Percentiles rank a stretch among this genome's conserved stretches.
These are phyloP conservation scores for Achlya hypogyna DNA, from an alignment of 352 stramenopile genomes.

Conservation along the genomic window DNA sequence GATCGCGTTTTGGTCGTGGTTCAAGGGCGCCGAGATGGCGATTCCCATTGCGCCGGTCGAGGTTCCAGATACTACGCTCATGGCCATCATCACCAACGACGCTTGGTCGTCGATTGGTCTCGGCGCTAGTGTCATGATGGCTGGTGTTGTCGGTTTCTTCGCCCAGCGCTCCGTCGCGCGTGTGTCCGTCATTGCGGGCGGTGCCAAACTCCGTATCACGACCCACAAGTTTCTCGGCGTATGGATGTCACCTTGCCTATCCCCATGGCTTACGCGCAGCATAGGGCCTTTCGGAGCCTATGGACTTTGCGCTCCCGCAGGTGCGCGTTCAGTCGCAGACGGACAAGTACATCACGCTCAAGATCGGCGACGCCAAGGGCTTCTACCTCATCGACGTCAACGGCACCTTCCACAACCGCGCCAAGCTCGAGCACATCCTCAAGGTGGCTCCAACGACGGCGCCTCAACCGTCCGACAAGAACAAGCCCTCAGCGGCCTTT, in stretches of 20 bases:
- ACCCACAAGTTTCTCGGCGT: slow-evolving; percentile 86
- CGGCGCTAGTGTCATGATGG: slow-evolving; percentile 69
- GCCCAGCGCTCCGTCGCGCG: slow-evolving; percentile 62
- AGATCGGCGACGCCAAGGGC: slow-evolving; percentile 53
- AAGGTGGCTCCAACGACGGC: slow-evolving; percentile 18
- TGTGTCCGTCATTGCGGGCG: slow-evolving; percentile 64
- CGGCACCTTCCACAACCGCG: slow-evolving; percentile 79
- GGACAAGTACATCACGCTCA: slow-evolving; percentile 82
- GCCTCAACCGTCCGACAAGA: neutral
- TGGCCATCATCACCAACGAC: slow-evolving; percentile 74
- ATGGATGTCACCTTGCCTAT: slow-evolving; percentile 17
- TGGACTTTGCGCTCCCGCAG: slow-evolving; percentile 56
- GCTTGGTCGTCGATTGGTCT: slow-evolving; percentile 70
- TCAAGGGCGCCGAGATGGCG: slow-evolving; percentile 79
- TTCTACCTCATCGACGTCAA: slow-evolving; percentile 76
- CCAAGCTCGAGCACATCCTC: slow-evolving; percentile 82
- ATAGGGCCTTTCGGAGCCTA: slow-evolving; percentile 48
- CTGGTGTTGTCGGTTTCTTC: slow-evolving; percentile 75
- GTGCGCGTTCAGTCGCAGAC: slow-evolving; percentile 73
- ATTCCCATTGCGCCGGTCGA: neutral
- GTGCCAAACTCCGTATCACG: slow-evolving; percentile 75
- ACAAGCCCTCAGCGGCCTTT: neutral
- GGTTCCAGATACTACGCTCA: slow-evolving; percentile 39
- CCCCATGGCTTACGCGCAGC: neutral
- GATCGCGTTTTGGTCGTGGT: slow-evolving; percentile 84